Evolutionary conservation across 495 filamentous ascomycete genomes (phyloP).

Genomic region (Penicillium robsamsonii): DNA sequence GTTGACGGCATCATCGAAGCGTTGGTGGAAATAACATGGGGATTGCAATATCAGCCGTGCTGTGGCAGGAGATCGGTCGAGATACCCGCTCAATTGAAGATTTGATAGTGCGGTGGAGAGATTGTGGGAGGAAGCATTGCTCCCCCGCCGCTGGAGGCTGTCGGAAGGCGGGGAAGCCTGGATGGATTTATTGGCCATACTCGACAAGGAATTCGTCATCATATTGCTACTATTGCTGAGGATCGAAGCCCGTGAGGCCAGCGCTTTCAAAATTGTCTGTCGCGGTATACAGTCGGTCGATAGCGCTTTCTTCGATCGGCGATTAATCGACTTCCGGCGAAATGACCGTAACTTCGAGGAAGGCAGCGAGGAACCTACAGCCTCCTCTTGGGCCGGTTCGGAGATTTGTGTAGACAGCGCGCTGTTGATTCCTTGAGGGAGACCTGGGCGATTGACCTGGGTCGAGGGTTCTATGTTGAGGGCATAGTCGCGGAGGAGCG

Average conservation of each 20-base stretch:
- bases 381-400: slow-evolving; percentile 34
- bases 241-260: slow-evolving; percentile 67
- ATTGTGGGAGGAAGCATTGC: slow-evolving; percentile 57
- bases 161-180: slow-evolving; percentile 31
- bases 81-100: slow-evolving; percentile 46
- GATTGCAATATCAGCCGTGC: slow-evolving; percentile 71
- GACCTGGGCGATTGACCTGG: slow-evolving; percentile 28
- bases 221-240: slow-evolving; percentile 52
- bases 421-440: slow-evolving; percentile 16
- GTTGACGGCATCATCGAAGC: slow-evolving; percentile 94
- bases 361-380: slow-evolving; percentile 27
- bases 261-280: slow-evolving; percentile 85
- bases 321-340: slow-evolving; percentile 42
- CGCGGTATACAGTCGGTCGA: slow-evolving; percentile 73
- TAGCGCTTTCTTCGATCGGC: slow-evolving; percentile 57
- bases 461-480: slow-evolving; percentile 41
- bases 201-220: slow-evolving; percentile 47
- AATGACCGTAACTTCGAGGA: slow-evolving; percentile 39
- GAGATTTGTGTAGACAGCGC: slow-evolving; percentile 21
- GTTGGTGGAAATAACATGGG: slow-evolving; percentile 95
- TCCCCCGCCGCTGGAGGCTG: slow-evolving; percentile 44
- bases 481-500: slow-evolving; percentile 47
- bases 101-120: slow-evolving; percentile 65
- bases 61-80: slow-evolving; percentile 55
- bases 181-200: slow-evolving; percentile 33